Conservation (phyloP, 2,329 filamentous ascomycete species). For the Teratosphaeria destructans region DNA sequence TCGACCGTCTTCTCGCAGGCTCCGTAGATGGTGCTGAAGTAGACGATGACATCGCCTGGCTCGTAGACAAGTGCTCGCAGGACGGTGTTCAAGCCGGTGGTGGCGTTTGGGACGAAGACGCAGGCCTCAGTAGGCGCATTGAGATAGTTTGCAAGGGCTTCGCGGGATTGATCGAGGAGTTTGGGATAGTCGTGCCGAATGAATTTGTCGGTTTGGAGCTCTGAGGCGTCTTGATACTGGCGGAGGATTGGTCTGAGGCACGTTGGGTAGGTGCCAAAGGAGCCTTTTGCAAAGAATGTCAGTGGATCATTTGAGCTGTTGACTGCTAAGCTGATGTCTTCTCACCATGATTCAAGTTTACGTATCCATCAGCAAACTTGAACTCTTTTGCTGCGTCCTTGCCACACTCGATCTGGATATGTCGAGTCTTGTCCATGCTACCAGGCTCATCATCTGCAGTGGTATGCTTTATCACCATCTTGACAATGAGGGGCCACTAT, state of each 20-base stretch:
- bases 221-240: constrained; percentile 55
- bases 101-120: constrained; percentile 76
- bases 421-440: background rate
- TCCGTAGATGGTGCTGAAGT: constrained; percentile 70
- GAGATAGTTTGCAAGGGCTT: constrained; percentile 54
- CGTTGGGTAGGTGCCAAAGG: constrained; percentile 48
- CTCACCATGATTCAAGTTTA: constrained; percentile 69
- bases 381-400: constrained; percentile 51
- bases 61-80: constrained; percentile 64
- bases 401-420: constrained; percentile 20
- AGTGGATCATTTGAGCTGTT: background rate
- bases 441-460: background rate
- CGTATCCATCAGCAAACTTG: constrained; percentile 55
- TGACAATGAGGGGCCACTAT: background rate
- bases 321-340: background rate
- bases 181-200: constrained; percentile 57
- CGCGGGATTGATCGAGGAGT: constrained; percentile 54
- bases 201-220: constrained; percentile 64
- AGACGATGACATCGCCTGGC: constrained; percentile 63
- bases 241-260: constrained; percentile 50
- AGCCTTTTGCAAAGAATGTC: constrained; percentile 1
- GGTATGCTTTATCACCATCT: background rate
- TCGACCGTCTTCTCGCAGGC: constrained; percentile 64
- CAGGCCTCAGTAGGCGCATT: constrained; percentile 55
- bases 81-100: constrained; percentile 65